phyloP scores from a whole-genome alignment of 495 filamentous ascomycete genomes.

The Neurospora tetrasperma region DNA sequence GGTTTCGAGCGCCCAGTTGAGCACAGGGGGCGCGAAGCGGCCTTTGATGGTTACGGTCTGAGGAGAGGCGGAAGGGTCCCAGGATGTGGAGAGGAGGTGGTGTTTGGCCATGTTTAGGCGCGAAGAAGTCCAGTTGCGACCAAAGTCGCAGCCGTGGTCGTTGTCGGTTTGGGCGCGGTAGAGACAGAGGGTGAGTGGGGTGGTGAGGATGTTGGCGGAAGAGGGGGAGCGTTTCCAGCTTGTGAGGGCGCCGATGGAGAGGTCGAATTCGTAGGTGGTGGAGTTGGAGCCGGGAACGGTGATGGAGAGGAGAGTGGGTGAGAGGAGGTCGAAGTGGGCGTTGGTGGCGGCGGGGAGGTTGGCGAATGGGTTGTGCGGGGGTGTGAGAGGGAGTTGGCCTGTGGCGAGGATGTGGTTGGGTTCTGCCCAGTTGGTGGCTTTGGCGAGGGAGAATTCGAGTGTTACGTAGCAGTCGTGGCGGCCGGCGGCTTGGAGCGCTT shows the following conservation, averaged over 20 bases:
- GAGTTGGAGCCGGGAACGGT: slow-evolving; percentile 13
- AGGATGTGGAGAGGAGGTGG: slow-evolving; percentile 33
- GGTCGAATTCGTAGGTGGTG: slow-evolving; percentile 34
- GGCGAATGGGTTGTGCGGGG: slow-evolving; percentile 10
- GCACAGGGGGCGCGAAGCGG: slow-evolving; percentile 47
- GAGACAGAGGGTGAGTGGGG: slow-evolving; percentile 34
- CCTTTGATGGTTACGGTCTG: slow-evolving; percentile 31
- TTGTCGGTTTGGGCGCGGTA: slow-evolving; percentile 55
- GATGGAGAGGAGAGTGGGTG: slow-evolving; percentile 18
- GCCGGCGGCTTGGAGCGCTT: background rate
- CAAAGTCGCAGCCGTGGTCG: slow-evolving; percentile 41
- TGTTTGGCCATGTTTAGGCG: slow-evolving; percentile 34
- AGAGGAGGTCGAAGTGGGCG: background rate
- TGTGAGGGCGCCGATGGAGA: slow-evolving; percentile 26
- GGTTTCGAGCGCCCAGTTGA: slow-evolving; percentile 50
- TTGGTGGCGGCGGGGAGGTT: background rate
- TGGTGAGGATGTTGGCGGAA: slow-evolving; percentile 31
- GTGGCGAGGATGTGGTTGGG: slow-evolving; percentile 41
- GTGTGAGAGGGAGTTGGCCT: slow-evolving; percentile 35
- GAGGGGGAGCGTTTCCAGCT: slow-evolving; percentile 22
- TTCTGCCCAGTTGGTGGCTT: slow-evolving; percentile 34
- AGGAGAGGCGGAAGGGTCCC: slow-evolving; percentile 15
- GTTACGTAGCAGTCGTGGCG: slow-evolving; percentile 32
- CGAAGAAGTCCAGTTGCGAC: slow-evolving; percentile 30
- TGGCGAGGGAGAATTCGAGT: slow-evolving; percentile 32